phyloP scores from a whole-genome alignment of 441 rosid genomes.

The Gossypium trilobum region DNA sequence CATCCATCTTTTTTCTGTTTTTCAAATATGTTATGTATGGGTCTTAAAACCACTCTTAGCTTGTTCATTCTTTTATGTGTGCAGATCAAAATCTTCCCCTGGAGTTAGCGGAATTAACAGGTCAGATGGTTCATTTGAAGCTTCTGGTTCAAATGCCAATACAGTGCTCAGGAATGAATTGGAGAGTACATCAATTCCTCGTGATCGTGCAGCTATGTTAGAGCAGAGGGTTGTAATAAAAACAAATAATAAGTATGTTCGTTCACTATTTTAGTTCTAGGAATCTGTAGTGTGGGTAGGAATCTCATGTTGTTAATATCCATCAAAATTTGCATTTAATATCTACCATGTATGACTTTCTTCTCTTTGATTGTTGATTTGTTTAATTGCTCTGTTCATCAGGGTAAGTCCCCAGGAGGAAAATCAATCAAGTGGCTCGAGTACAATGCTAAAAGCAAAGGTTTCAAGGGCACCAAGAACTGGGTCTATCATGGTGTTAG shows the following conservation, averaged over 20 bases:
- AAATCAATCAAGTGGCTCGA: conserved; percentile 39
- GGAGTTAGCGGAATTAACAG: conserved; percentile 50
- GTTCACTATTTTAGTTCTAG: conserved; percentile 16
- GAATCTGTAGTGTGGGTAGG: not conserved
- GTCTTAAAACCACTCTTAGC: not conserved
- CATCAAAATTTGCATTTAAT: not conserved
- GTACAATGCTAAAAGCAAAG: conserved; percentile 52
- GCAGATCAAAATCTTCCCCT: conserved; percentile 58
- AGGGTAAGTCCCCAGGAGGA: conserved; percentile 59
- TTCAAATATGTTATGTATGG: not conserved
- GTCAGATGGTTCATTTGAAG: conserved; percentile 50
- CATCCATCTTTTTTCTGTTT: not conserved
- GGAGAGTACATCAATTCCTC: conserved; percentile 45
- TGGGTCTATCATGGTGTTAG: conserved; percentile 52
- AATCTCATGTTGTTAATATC: not conserved
- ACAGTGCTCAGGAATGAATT: conserved; percentile 43
- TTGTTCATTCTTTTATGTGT: conserved; percentile 9
- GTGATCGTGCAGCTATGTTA: conserved; percentile 37
- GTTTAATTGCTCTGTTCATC: conserved; percentile 17
- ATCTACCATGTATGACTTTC: not conserved
- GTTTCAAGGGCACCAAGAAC: conserved; percentile 64
- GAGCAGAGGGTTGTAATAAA: conserved; percentile 52
- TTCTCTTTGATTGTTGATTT: conserved; percentile 15
- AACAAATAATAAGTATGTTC: conserved; percentile 46
- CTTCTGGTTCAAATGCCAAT: conserved; percentile 43